Conservation (phyloP, 2,329 filamentous ascomycete genomes). For the Aspergillus felis region DNA sequence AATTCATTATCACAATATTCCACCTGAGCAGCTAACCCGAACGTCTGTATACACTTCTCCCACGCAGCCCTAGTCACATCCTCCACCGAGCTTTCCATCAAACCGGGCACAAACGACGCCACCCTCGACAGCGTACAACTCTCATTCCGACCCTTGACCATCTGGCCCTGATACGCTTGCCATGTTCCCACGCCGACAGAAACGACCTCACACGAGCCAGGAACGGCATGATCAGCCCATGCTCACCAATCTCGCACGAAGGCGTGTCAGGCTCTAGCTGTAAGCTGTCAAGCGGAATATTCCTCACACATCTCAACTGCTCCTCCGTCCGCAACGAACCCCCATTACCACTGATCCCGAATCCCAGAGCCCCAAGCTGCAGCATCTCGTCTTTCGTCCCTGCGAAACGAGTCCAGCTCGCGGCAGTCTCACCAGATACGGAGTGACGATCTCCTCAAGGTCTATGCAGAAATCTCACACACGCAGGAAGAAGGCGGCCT, state of each 20-base stretch:
- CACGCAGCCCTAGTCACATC: slow-evolving; percentile 42
- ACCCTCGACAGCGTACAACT: slow-evolving; percentile 48
- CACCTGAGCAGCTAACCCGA: slow-evolving; percentile 7
- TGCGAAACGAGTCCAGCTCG: slow-evolving; percentile 70
- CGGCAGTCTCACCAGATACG: slow-evolving; percentile 37
- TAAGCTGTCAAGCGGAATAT: slow-evolving; percentile 39
- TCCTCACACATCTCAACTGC: slow-evolving; percentile 41
- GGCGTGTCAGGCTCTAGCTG: slow-evolving; percentile 50
- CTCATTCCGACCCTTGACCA: slow-evolving; percentile 50
- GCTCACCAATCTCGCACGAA: slow-evolving; percentile 44
- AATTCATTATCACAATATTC: too few species aligned
- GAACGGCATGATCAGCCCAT: slow-evolving; percentile 36
- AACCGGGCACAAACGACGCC: slow-evolving; percentile 46
- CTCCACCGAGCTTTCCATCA: slow-evolving; percentile 41
- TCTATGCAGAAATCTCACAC: slow-evolving; percentile 43
- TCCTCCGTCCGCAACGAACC: slow-evolving; percentile 43
- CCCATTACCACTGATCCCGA: slow-evolving; percentile 49
- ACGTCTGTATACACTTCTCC: slow-evolving; percentile 36
- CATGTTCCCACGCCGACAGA: slow-evolving; percentile 46
- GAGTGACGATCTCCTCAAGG: slow-evolving; percentile 40
- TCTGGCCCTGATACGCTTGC: slow-evolving; percentile 46
- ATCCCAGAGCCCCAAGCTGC: slow-evolving; percentile 32
- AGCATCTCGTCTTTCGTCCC: slow-evolving; percentile 56
- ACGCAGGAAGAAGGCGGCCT: slow-evolving; percentile 32
- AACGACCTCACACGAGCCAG: slow-evolving; percentile 36